Evolutionary conservation across 2,329 filamentous ascomycete genomes (phyloP).

Genomic region (Alternaria solani): DNA sequence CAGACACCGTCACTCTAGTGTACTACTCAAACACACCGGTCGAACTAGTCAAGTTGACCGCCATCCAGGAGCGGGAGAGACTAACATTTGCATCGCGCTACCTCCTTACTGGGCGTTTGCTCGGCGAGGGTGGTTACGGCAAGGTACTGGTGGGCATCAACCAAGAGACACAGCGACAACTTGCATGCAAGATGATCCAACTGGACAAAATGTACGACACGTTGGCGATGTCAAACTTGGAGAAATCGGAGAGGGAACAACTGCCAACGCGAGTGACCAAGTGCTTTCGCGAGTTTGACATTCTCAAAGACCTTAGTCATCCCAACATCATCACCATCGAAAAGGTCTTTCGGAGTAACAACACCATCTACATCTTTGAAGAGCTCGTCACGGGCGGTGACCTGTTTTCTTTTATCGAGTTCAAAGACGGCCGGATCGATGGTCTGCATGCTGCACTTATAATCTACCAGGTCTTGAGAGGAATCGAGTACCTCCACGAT

Average conservation of each 20-base stretch:
- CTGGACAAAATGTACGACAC: constrained; percentile 47
- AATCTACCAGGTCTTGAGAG: constrained; percentile 64
- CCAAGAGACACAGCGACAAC: constrained; percentile 61
- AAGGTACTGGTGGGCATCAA: constrained; percentile 65
- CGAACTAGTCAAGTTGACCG: constrained; percentile 24
- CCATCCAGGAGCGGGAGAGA: constrained; percentile 43
- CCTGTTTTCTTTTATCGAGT: constrained; percentile 66
- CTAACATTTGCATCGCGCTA: constrained; percentile 60
- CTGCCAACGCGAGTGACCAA: constrained; percentile 37
- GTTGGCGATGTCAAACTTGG: constrained; percentile 12
- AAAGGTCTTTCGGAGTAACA: constrained; percentile 62
- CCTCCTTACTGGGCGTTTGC: constrained; percentile 57
- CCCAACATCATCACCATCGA: constrained; percentile 68
- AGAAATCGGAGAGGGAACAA: constrained; percentile 17
- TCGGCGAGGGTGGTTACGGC: constrained; percentile 65
- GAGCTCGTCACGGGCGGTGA: constrained; percentile 68
- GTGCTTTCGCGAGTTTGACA: constrained; percentile 54
- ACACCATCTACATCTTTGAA: constrained; percentile 67
- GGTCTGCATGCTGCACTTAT: constrained; percentile 64
- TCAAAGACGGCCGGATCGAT: constrained; percentile 55
- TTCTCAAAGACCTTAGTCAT: constrained; percentile 63
- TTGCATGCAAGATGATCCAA: constrained; percentile 74
- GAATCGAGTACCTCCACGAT: constrained; percentile 65
- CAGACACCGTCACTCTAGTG: constrained; percentile 34
- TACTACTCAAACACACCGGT: constrained; percentile 28